Evolutionary conservation across 1,284 basidiomycete species (phyloP), one percentile per base, ranked within the genome.

Genomic region (Athelia psychrophila): DNA sequence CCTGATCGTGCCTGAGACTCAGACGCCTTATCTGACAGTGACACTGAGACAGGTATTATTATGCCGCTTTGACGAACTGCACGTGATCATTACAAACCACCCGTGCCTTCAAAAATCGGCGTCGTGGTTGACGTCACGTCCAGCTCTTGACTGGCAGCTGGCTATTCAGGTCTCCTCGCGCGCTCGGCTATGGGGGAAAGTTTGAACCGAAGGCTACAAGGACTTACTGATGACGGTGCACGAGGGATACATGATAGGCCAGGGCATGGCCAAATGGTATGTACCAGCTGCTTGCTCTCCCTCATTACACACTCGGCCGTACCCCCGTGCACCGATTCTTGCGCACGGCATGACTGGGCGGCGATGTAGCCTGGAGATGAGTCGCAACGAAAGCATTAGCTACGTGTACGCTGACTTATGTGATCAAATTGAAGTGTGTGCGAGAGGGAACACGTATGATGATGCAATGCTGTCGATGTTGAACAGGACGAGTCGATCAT

Each of bases 281-380:
- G 9, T 90, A 89, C 57, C 64, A 73, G 6, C 73, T 73, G 0
- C 77, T 80, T 55, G 65, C 79, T 13, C 58, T 88, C 30, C 70
- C 73, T 20, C 75, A 79, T 53, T 79, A 75, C 53, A 82, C 85
- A 10, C 72, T 78, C 38, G 63, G 69, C 16, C 73, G 78, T 25
- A 68, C 88, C 49, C 76, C 76, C 12, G 56, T 83, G 30, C 88
- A 86, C 58, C 77, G 77, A 33, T 57, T 84, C 12, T 71, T 90
- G 40, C 79, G 85, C 19, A 80, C 86, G 27, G 86, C 84, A 9
- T 90, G 86, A 86, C 58, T 83, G 5, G 83, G 83, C 35, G 84
- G 87, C 30, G 65, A n/a, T n/a, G n/a, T n/a, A n/a, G n/a, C n/a
- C 77, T 32, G 66, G 68, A 49, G 86, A 88, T 81, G 59, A 38